Base-by-base conservation (phyloP, 805 yeast genomes). In the Teunomyces barrocoloradensis region DNA sequence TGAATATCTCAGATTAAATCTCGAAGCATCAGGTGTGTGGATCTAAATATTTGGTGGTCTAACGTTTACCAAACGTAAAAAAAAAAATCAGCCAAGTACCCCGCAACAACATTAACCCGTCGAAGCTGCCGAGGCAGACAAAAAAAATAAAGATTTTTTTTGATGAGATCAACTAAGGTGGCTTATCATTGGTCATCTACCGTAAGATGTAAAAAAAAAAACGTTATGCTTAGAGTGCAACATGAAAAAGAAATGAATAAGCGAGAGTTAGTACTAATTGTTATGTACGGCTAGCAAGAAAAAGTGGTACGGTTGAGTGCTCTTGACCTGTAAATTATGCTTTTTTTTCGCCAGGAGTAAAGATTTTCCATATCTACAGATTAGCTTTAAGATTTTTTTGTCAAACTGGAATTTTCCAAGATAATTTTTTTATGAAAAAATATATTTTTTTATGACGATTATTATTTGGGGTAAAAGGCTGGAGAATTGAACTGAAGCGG, bases 91-190 rank as follows among this genome's bases (percentile, higher is more conserved):
- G 18, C 15, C 12, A 18, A 9, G 18, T 37, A 37, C 45, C 45
- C 45, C 45, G 45, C 45, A 43, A 43, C 30, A 43, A 43, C 45
- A 33, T 43, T 43, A n/a, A 34, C 45, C 45, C 45, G 45, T 40
- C 3, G n/a, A 37, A 11, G 17, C 28, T 5, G 40, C 40, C 40
- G 40, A 37, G 40, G 18, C 21, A 34, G 11, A n/a, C 5, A 37
- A 37, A 32, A 37, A 37, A 32, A 32, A 11, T 32, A 15, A 12
- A 32, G 18, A 17, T 13, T 30, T 13, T 32, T 7, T 32, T 32
- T n/a, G 17, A 10, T 7, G 10, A 7, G 34, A 32, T 15, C 17
- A n/a, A 15, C 5, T 5, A 13, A 13, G n/a, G 34, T 9, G 17
- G 34, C 34, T 32, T 13, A 32, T 9, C 18, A 9, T 32, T 32